A percentile compares a stretch with the other conserved stretches of the same genome.
These are phyloP conservation scores for Daedalea quercina DNA, from an alignment of 768 basidiomycete species.

Conservation along the genomic window DNA sequence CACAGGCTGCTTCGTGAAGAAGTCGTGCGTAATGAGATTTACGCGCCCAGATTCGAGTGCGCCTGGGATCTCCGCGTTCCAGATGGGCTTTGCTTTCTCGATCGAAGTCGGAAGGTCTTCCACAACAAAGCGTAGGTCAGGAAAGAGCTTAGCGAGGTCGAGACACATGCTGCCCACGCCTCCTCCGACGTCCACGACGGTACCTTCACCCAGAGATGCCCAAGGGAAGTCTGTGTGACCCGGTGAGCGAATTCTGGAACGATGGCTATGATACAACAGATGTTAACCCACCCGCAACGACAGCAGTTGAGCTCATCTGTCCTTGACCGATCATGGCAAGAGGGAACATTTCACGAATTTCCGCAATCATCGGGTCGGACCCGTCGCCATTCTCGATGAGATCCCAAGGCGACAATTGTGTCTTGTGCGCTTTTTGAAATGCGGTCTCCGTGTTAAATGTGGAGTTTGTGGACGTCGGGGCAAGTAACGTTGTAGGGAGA, in stretches of 20 bases:
- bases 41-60: constrained; percentile 3
- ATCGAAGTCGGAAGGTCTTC: constrained; percentile 14
- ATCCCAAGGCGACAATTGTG: constrained; percentile 4
- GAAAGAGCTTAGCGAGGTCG: constrained; percentile 12
- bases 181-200: constrained; percentile 12
- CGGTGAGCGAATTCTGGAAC: not conserved
- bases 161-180: constrained; percentile 10
- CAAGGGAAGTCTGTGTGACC: constrained; percentile 9
- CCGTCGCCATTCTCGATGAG: constrained; percentile 2
- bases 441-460: constrained; percentile 1
- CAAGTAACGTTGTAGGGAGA: constrained; percentile 6
- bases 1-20: constrained; percentile 11
- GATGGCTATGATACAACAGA: not conserved
- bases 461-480: constrained; percentile 5
- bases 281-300: constrained; percentile 2
- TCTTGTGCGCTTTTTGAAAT: constrained; percentile 2
- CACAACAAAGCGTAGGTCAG: constrained; percentile 11
- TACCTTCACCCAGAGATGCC: constrained; percentile 1
- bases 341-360: not conserved
- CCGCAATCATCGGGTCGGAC: constrained; percentile 3
- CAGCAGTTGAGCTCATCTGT: not conserved
- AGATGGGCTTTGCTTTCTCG: constrained; percentile 7
- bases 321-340: constrained; percentile 10
- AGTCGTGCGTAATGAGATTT: constrained; percentile 6
- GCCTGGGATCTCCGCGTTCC: constrained; percentile 4